Evolutionary conservation across 176 grass and related monocot genomes (phyloP), one percentile per base, ranked within the genome.

Genomic region (Musa troglodytarum): DNA sequence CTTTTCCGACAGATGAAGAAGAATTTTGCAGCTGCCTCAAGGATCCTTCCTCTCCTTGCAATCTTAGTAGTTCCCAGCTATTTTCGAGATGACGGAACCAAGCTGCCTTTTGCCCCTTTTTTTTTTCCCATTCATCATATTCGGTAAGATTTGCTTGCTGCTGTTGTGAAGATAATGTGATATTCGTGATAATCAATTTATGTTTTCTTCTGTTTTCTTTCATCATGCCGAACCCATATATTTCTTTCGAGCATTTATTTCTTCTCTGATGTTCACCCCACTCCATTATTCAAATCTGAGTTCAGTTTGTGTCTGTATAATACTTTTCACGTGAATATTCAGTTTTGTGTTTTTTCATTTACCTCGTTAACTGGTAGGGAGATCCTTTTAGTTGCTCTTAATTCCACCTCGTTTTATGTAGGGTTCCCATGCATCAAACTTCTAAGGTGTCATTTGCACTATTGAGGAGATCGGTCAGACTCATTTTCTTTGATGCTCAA

Each of bases 1-100:
- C 82, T 62, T 91, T 96, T 75, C 92, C 88, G 43, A 68, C 78
- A 14, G 88, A 89, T 70, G 88, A 87, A 81, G 88, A 96, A 78
- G 84, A 52, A 19, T 89, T 96, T 65, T 96, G 92, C 71, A 78
- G 77, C 53, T 96, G 88, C 57, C 65, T 87, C 11, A 74, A 67
- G 82, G 82, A 96, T 83, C 78, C 88, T 4, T 63, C 82, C 2
- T 71, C 92, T 72, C 50, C 74, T 11, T 91, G 92, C 82, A 91
- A 77, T 79, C 84, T 91, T 66, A 85, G 76, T 63, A 79, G 84
- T 0, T 71, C 70, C 0, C 79, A 85, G 74, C 65, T 87, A 75
- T 96, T 96, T 70, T 64, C 86, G 8, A 88, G 75, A 85, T 86
- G 61, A 77, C 61, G 20, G 9, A 29, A 25, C 51, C 19, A 25